phyloP scores from a whole-genome alignment of 208 protist genomes.

The Strigomonas galati region DNA sequence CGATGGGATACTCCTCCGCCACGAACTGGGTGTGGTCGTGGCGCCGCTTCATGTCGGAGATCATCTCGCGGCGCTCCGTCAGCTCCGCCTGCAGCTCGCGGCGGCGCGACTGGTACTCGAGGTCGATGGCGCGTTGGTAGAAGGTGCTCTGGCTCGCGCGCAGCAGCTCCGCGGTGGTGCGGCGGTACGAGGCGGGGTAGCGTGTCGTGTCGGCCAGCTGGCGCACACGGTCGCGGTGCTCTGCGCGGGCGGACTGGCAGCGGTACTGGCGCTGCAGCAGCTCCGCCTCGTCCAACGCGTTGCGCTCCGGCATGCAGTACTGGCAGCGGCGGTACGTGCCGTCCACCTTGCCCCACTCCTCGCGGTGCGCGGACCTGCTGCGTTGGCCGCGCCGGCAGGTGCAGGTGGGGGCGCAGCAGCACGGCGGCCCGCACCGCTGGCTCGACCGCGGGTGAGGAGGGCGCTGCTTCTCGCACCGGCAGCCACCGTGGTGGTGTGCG shows the following conservation, averaged over 20 bases:
- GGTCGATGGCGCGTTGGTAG: slow-evolving; percentile 41
- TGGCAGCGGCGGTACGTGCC: slow-evolving; percentile 28
- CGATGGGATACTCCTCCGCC: slow-evolving; percentile 1
- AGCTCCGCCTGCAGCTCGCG: slow-evolving; percentile 67
- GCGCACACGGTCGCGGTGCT: slow-evolving; percentile 26
- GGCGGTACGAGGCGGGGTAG: slow-evolving; percentile 17
- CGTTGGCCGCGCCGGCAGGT: slow-evolving; percentile 21
- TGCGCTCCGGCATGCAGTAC: slow-evolving; percentile 67
- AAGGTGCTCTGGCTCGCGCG: slow-evolving; percentile 41
- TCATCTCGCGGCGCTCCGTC: slow-evolving; percentile 29
- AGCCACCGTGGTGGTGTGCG: background rate
- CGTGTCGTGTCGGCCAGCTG: slow-evolving; percentile 16
- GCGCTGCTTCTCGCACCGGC: background rate
- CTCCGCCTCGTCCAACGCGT: slow-evolving; percentile 52
- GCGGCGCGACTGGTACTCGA: slow-evolving; percentile 54
- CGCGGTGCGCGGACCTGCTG: background rate
- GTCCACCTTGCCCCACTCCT: background rate
- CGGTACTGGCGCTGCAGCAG: slow-evolving; percentile 44
- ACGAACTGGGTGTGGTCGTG: background rate
- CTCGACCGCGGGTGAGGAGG: background rate
- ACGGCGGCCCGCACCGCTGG: slow-evolving; percentile 11
- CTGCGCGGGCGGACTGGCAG: slow-evolving; percentile 33
- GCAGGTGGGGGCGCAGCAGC: slow-evolving; percentile 50
- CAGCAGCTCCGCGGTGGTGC: slow-evolving; percentile 71
- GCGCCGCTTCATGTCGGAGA: slow-evolving; percentile 14